Percentiles rank a stretch among this genome's conserved stretches.
Evolutionary conservation across 2,329 filamentous ascomycete species (phyloP).

Genomic region (Talaromyces marneffei): DNA sequence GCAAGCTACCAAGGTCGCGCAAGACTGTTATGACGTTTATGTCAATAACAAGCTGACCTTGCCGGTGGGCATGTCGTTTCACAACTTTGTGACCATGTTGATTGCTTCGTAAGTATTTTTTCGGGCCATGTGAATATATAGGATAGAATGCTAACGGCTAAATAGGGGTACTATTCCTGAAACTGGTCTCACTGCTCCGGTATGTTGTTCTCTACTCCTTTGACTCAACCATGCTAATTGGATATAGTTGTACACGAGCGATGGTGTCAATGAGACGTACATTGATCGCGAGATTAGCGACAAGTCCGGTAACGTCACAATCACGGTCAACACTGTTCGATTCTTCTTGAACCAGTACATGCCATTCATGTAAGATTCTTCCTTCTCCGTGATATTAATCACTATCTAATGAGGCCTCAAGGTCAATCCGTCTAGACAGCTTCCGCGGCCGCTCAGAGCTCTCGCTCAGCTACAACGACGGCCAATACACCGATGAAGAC

Average conservation of each 20-base stretch:
- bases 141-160: not conserved
- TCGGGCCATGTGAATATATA: not conserved
- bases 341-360: slow-evolving; percentile 11
- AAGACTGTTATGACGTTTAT: not conserved
- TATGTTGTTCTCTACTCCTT: not conserved
- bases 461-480: slow-evolving; percentile 10
- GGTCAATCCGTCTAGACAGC: slow-evolving; percentile 10
- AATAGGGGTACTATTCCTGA: not conserved
- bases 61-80: not conserved
- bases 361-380: slow-evolving; percentile 5
- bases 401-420: not conserved
- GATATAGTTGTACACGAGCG: slow-evolving; percentile 9
- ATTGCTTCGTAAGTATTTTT: not conserved
- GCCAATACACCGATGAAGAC: slow-evolving; percentile 5
- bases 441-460: slow-evolving; percentile 6
- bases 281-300: slow-evolving; percentile 9
- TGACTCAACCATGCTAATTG: not conserved
- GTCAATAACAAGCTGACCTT: not conserved
- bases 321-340: slow-evolving; percentile 2
- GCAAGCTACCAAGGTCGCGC: not conserved
- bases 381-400: not conserved
- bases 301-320: not conserved
- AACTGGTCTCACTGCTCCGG: not conserved
- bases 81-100: not conserved
- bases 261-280: slow-evolving; percentile 10